Base-by-base conservation (phyloP, 1,139 yeast species). In the Kodamaea alishanica region DNA sequence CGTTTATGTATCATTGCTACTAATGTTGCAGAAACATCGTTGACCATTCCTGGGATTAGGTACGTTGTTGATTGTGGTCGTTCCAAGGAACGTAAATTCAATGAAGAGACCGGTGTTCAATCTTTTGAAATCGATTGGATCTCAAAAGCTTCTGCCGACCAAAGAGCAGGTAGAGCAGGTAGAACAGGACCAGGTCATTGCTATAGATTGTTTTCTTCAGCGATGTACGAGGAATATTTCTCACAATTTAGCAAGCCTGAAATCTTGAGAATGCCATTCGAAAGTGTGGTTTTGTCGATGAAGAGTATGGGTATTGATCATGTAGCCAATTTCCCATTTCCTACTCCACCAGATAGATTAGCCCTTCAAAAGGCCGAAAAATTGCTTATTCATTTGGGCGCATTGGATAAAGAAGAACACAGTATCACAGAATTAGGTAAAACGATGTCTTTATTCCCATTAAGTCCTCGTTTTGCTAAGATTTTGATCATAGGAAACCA, bases 161-260 rank as follows among this genome's bases (percentile, higher is more conserved):
- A 94, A 68, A 76, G 98, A 65, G 67, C 96, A 27, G 98, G 98
- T 62, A 84, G 99, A 74, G 98, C 99, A 37, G 99, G 98, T 58
- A 85, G 99, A 77, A 92, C 97, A 0, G 98, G 98, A 0, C 97
- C 98, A 0, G 99, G 99, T 39, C 98, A 94, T 55, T 88, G 97
- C 59, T 94, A 94, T 59, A 71, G 98, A 43, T 64, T 94, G 20
- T 94, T 73, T 54, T 90, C 98, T 0, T 90, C 97, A n/a, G 98
- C 98, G 0, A 86, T 94, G 6, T 94, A 74, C 58, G 97, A 92
- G 55, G 77, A 81, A 44, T 92, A 85, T 50, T 92, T 94, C 59
- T 73, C 73, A 5, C 88, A 84, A 52, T 92, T 92, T 51, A 75
- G 94, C 22, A 73, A 70, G 40, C 98, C 99, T 0, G 99, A 94